Base-by-base conservation (phyloP, 345 rosid genomes). In the Lagerstroemia speciosa region DNA sequence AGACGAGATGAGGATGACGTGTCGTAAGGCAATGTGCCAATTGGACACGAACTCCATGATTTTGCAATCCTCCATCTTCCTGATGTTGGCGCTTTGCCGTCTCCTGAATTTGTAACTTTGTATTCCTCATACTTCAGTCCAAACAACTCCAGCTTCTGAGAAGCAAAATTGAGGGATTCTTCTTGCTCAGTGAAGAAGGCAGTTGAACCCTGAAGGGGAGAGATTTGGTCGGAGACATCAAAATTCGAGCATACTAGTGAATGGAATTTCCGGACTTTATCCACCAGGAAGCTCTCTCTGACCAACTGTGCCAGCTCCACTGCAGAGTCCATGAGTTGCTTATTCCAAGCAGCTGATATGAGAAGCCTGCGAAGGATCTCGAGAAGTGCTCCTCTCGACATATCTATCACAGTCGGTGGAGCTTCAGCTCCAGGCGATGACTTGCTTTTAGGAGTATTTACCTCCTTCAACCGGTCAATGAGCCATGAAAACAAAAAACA, bases 11-110 rank as follows among this genome's bases (percentile, higher is more conserved):
- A 87, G 70, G 83, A 85, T 8, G 90, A 89, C 22, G 82, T 77
- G 66, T 76, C 80, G 33, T 71, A 74, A 29, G 97, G 96, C 85
- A 91, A 64, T 85, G 78, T 88, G 46, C 98, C 95, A 60, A 89
- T 85, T 3, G 97, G 95, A 74, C 97, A 93, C 12, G 94, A 83
- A 69, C 79, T 91, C 96, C 97, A 91, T 0, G 88, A 80, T 71
- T 86, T 81, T 20, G 79, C 86, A 66, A 83, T 80, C 34, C 65
- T 76, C 97, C 96, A 90, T 74, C 80, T 75, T 53, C 72, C 71
- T 53, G 73, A 66, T 70, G 53, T 77, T 60, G 62, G 78, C 40
- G 14, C 57, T 34, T 77, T 57, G 71, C 71, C 70, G 14, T 69
- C 82, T 70, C 43, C 64, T 36, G 77, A 64, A 32, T 67, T 72